Evolutionary conservation across 129 eudicot genomes (phyloP), one percentile per base, ranked within the genome.

Genomic region (Tanacetum coccineum): DNA sequence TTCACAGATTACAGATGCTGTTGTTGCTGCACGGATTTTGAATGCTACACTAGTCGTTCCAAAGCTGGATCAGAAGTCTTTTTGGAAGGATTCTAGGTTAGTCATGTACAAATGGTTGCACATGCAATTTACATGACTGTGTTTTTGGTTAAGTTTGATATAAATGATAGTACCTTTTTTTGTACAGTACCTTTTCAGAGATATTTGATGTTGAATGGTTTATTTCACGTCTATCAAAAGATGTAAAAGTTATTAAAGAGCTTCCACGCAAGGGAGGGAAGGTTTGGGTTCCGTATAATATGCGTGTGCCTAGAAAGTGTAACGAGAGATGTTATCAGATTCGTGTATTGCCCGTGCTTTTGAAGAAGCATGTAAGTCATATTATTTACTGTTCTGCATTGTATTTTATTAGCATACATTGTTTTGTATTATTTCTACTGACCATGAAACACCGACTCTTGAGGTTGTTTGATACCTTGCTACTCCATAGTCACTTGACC

Each of bases 21-120:
- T 93, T 76, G 98, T 93, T 77, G 98, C 98, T 70, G 98, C 98
- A 59, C 93, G 93, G 42, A 86, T 93, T 67, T 62, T 93, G 87
- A 93, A 88, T 93, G 98, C 96, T 28, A 93, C 95, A 57, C 98
- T 93, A 74, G 98, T 93, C 40, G 86, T 88, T 70, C 98, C 98
- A 61, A 93, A 77, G 68, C 79, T 93, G 75, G 98, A 93, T 40
- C 81, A 82, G 70, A 86, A 81, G 73, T 93, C 98, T 25, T 93
- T 83, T 81, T 93, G 98, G 98, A 93, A 84, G 82, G 98, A 93
- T 86, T 75, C 86, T 54, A 93, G 98, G 98, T 93, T 71, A 81
- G 86, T 77, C 79, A 72, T 66, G 6, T 40, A 71, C 13, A 56
- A 62, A 67, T 59, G 65, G 25, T 76, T 59, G 79, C 59, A 20